phyloP scores from a whole-genome alignment of 2,329 filamentous ascomycete genomes.

The Teratosphaeria nubilosa region DNA sequence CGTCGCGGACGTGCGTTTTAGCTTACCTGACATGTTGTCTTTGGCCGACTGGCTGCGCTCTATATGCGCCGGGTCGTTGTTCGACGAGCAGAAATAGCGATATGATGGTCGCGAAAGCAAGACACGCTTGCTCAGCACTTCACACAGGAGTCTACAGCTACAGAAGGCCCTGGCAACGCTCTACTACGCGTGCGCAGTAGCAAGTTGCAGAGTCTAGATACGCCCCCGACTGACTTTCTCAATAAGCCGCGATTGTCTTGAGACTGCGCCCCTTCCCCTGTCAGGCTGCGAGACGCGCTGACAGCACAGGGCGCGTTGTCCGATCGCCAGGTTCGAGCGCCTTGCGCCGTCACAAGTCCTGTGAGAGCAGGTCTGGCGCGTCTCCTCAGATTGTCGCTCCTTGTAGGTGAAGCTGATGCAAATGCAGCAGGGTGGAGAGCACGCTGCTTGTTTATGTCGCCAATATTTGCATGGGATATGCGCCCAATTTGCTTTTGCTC shows the following conservation, averaged over 20 bases:
- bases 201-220: not conserved
- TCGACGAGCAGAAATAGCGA: not conserved
- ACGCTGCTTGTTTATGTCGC: not conserved
- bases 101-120: constrained; percentile 1
- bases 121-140: constrained; percentile 1
- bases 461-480: not conserved
- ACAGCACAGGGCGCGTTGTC: not conserved
- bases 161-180: not conserved
- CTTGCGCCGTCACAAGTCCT: not conserved
- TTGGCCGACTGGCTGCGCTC: not conserved
- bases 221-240: not conserved
- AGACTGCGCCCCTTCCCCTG: not conserved
- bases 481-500: not conserved
- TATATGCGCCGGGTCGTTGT: not conserved
- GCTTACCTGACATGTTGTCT: constrained; percentile 9
- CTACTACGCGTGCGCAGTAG: not conserved
- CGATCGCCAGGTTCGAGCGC: not conserved
- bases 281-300: not conserved
- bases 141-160: constrained; percentile 1
- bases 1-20: not conserved
- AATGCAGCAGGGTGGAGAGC: not conserved
- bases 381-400: not conserved
- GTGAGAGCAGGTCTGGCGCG: not conserved
- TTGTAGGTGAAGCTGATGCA: not conserved
- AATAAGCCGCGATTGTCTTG: not conserved